phyloP scores from a whole-genome alignment of 371 early-diverging fungal species.

The Mortierella polycephala region DNA sequence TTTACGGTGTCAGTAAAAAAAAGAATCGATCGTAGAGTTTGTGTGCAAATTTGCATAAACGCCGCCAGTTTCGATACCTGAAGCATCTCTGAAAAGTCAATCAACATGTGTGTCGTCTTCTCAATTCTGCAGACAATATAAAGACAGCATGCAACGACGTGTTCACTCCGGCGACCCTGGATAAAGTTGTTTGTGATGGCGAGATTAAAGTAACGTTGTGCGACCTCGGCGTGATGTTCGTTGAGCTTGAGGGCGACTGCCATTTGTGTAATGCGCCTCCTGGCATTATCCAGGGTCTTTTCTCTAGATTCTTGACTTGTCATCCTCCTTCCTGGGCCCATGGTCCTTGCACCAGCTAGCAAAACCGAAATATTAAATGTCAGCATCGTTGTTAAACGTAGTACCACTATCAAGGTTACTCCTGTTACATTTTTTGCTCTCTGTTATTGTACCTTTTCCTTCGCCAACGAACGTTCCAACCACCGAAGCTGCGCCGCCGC shows the following conservation, averaged over 20 bases:
- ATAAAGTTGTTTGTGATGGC: conserved; percentile 94
- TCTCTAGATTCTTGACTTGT: conserved; percentile 74
- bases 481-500: conserved; percentile 83
- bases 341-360: conserved; percentile 66
- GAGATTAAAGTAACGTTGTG: conserved; percentile 94
- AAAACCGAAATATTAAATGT: not conserved
- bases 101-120: conserved; percentile 94
- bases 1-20: no score
- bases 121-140: conserved; percentile 97
- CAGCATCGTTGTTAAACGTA: conserved; percentile 22
- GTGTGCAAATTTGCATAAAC: no score
- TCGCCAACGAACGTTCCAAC: conserved; percentile 83
- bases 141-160: conserved; percentile 96
- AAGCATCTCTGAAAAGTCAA: conserved; percentile 96
- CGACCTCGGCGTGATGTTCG: conserved; percentile 86
- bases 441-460: conserved; percentile 53
- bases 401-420: conserved; percentile 20
- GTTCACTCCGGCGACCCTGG: conserved; percentile 87
- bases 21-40: not conserved
- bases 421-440: conserved; percentile 18
- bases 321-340: conserved; percentile 65
- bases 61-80: conserved; percentile 56
- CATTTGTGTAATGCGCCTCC: conserved; percentile 70
- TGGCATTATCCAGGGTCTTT: conserved; percentile 74
- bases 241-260: conserved; percentile 77